Evolutionary conservation across 2,329 filamentous ascomycete genomes (phyloP), one percentile per base, ranked within the genome.

Genomic region (Epicoccum sorghinum): DNA sequence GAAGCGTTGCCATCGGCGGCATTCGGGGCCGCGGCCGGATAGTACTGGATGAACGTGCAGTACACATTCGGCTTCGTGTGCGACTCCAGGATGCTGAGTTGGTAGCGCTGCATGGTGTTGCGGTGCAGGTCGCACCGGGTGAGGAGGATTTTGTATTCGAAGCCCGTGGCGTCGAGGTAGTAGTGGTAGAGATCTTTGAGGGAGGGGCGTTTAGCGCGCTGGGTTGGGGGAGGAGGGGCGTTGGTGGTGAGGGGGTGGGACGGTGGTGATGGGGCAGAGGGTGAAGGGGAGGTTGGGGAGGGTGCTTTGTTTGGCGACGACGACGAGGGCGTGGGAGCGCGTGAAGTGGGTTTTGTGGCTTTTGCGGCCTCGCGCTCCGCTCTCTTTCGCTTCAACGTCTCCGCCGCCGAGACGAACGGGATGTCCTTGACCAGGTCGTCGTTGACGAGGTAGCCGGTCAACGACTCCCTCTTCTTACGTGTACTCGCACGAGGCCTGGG

Each of bases 71-170:
- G 70, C 10, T 61, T 62, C 2, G 63, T 62, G 49, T 75, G 64
- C 33, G 64, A 69, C 47, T 75, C 71, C 48, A 72, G 67, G 12
- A 76, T 48, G 2, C 65, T 69, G 29, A 75, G 48, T 5, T 61
- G 58, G 52, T 74, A 87, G 30, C 82, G 84, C 65, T 91, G 84
- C 38, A 83, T 83, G 0, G 74, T 67, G 35, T 82, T 82, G 9
- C 77, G 76, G 4, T 57, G 71, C 35, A 67, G 79, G 71, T 74
- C 83, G 67, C 67, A 69, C 27, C 88, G 83, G 3, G 80, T 80
- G 12, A 95, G 75, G 0, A 80, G 79, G 52, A 90, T 75, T 48
- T 86, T 80, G 73, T 91, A 91, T 4, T 77, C 71, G 68, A 91
- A 90, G 42, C 81, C 82, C 0, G 81, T 82, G 3, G 65, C 50